A percentile compares a stretch with the other conserved stretches of the same genome.
Evolutionary conservation across 768 basidiomycete species (phyloP).

Genomic region (Podaxis sp.): DNA sequence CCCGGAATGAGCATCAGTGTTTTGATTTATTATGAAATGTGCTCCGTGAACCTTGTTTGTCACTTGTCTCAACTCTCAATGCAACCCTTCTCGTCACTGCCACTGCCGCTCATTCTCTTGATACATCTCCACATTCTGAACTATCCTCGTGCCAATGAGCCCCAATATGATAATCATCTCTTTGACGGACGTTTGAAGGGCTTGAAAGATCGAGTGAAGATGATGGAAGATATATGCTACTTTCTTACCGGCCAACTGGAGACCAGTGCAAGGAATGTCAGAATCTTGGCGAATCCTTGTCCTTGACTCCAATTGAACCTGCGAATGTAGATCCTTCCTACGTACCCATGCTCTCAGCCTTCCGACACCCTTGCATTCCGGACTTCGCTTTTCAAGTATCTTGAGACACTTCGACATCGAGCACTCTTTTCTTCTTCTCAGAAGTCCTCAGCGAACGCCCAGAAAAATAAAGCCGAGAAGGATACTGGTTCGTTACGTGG

Average conservation of each 20-base stretch:
- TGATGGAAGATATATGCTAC: slow-evolving; percentile 50
- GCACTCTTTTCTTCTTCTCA: slow-evolving; percentile 30
- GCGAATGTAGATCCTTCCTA: slow-evolving; percentile 38
- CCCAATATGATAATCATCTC: slow-evolving; percentile 48
- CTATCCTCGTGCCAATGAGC: slow-evolving; percentile 44
- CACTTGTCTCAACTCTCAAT: slow-evolving; percentile 12
- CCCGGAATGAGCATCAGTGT: too few species aligned
- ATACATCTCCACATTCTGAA: slow-evolving; percentile 53
- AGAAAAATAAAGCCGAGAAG: slow-evolving; percentile 17
- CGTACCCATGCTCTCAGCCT: slow-evolving; percentile 53
- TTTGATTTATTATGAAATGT: background rate
- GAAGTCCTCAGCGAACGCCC: slow-evolving; percentile 14
- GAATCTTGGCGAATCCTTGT: slow-evolving; percentile 16
- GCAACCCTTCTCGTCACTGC: slow-evolving; percentile 28
- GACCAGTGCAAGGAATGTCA: slow-evolving; percentile 28
- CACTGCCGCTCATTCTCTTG: slow-evolving; percentile 44
- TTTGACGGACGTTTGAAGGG: slow-evolving; percentile 44
- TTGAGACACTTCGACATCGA: slow-evolving; percentile 44
- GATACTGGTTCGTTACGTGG: background rate
- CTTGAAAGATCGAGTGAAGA: slow-evolving; percentile 47
- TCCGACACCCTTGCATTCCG: slow-evolving; percentile 51
- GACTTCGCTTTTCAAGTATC: slow-evolving; percentile 47
- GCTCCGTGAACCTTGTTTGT: background rate
- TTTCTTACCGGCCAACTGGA: slow-evolving; percentile 48
- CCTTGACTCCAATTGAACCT: background rate